These are phyloP conservation scores for Eucalyptus grandis DNA, from an alignment of 345 rosid genomes.

Conservation along the genomic window DNA sequence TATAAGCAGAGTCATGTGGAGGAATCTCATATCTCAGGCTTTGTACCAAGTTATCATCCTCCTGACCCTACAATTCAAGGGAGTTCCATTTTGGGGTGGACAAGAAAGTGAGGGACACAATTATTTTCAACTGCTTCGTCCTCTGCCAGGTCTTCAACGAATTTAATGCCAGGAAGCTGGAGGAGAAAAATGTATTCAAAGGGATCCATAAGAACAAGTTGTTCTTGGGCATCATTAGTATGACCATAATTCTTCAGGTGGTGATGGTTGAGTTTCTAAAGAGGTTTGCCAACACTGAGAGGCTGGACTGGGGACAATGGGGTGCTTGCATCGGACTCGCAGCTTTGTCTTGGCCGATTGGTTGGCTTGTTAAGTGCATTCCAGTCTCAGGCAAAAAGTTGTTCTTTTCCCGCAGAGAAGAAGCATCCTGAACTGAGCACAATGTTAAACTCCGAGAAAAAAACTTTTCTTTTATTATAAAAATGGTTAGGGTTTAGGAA, in stretches of 20 bases:
- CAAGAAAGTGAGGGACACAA: conserved; percentile 40
- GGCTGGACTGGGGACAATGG: conserved; percentile 60
- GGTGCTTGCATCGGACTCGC: conserved; percentile 46
- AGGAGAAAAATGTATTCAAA: conserved; percentile 60
- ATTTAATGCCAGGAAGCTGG: conserved; percentile 67
- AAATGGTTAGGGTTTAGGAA: neutral
- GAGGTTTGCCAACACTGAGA: conserved; percentile 65
- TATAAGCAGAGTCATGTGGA: too few species aligned
- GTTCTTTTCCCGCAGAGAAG: neutral
- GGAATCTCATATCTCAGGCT: too few species aligned
- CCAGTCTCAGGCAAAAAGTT: conserved; percentile 22
- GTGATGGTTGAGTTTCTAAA: conserved; percentile 69
- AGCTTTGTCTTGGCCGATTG: conserved; percentile 61
- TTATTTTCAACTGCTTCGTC: conserved; percentile 64
- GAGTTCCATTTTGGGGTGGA: neutral
- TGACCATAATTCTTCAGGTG: conserved; percentile 51
- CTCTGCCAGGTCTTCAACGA: conserved; percentile 80
- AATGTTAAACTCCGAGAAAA: neutral
- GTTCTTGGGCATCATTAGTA: conserved; percentile 42
- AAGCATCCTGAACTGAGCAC: neutral
- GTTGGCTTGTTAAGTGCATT: conserved; percentile 45
- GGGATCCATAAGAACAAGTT: conserved; percentile 55
- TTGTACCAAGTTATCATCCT: too few species aligned
- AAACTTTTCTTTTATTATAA: neutral
- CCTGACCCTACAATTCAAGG: too few species aligned